phyloP scores from a whole-genome alignment of 345 rosid species.

The Lagerstroemia speciosa region DNA sequence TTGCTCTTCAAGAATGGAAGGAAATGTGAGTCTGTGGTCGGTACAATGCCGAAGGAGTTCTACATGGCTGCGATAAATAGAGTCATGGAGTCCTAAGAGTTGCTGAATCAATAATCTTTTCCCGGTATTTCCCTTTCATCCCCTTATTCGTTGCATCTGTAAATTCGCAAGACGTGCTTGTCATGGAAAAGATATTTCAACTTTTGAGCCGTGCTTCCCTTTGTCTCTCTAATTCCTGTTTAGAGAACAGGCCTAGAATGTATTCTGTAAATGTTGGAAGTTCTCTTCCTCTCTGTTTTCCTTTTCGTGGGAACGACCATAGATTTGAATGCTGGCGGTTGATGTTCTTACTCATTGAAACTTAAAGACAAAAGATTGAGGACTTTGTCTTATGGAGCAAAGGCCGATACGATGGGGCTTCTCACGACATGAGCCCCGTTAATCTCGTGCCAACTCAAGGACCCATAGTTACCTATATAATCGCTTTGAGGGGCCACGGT shows the following conservation, averaged over 20 bases:
- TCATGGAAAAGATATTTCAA: background rate
- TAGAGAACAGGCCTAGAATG: background rate
- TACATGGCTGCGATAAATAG: constrained; percentile 86
- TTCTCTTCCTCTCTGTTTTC: background rate
- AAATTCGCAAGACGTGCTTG: background rate
- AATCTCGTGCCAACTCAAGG: constrained; percentile 34
- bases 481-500: constrained; percentile 19
- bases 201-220: background rate
- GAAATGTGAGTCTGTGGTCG: constrained; percentile 63
- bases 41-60: constrained; percentile 95
- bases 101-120: background rate
- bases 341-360: background rate
- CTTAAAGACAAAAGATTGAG: too few species aligned
- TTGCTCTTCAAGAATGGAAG: constrained; percentile 77
- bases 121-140: background rate
- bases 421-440: constrained; percentile 27
- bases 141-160: background rate
- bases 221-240: background rate
- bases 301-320: background rate
- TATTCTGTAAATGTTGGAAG: background rate
- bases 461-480: constrained; percentile 36
- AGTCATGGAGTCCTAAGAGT: constrained; percentile 41
- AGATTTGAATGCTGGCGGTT: background rate
- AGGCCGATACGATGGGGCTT: constrained; percentile 42
- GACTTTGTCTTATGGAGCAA: constrained; percentile 11